These are phyloP conservation scores for Phlegmacium glaucopus DNA, from an alignment of 768 basidiomycete genomes.

Conservation along the genomic window DNA sequence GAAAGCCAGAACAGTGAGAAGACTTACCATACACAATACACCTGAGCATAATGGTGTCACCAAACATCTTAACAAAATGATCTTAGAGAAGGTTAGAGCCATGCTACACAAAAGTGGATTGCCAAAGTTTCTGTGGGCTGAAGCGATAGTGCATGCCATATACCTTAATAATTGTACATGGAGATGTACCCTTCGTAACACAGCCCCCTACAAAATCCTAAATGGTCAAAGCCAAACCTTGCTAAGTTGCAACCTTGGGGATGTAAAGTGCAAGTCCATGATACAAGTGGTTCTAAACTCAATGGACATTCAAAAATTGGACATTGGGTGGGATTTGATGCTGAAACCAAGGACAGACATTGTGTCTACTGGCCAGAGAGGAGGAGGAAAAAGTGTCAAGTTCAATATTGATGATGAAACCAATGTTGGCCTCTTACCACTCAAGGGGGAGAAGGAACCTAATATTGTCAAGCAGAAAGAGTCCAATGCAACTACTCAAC, in stretches of 20 bases:
- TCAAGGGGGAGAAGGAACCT: conserved; percentile 26
- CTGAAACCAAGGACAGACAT: conserved; percentile 22
- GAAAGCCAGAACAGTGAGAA: neutral
- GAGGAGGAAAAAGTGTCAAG: conserved; percentile 22
- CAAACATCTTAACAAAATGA: conserved; percentile 29
- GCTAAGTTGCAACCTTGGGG: conserved; percentile 2
- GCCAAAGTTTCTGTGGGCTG: too few species aligned
- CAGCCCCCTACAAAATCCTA: conserved; percentile 10
- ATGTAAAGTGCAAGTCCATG: conserved; percentile 14
- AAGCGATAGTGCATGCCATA: too few species aligned
- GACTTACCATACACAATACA: conserved; percentile 10
- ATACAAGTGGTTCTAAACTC: conserved; percentile 17
- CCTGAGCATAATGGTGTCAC: conserved; percentile 36
- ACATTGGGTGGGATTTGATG: conserved; percentile 30
- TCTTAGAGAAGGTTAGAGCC: conserved; percentile 27
- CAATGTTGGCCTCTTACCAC: conserved; percentile 8
- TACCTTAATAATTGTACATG: conserved; percentile 13
- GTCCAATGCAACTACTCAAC: too few species aligned
- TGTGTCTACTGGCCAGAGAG: conserved; percentile 23
- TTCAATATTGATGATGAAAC: conserved; percentile 22
- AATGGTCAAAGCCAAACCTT: conserved; percentile 1
- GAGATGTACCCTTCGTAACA: conserved; percentile 7
- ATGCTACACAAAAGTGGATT: too few species aligned
- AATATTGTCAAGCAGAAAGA: too few species aligned
- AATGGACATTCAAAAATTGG: conserved; percentile 17